These are phyloP conservation scores for Polyporus arcularius DNA, from an alignment of 768 basidiomycete species.

Conservation along the genomic window DNA sequence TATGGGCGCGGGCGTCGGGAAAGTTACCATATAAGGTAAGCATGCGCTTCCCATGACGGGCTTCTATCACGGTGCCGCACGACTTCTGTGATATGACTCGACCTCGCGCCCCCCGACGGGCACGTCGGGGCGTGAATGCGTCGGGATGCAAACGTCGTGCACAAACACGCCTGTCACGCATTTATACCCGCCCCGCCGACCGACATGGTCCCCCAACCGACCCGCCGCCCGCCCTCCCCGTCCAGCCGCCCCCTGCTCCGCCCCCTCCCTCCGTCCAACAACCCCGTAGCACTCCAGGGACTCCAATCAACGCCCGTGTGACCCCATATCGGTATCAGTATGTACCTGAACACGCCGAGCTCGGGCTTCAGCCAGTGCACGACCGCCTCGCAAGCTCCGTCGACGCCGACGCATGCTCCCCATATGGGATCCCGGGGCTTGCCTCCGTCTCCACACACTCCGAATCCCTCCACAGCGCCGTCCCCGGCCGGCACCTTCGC, in stretches of 20 bases:
- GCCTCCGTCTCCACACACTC: constrained; percentile 19
- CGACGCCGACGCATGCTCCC: constrained; percentile 23
- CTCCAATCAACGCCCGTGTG: not conserved
- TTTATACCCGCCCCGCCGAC: constrained; percentile 15
- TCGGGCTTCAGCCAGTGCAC: constrained; percentile 5
- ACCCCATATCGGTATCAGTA: not conserved
- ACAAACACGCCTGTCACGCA: constrained; percentile 8
- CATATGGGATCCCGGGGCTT: constrained; percentile 15
- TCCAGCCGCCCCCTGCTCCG: constrained; percentile 1
- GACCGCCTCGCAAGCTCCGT: constrained; percentile 9
- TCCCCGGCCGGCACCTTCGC: constrained; percentile 10
- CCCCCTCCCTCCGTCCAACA: not conserved
- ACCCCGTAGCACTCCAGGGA: not conserved
- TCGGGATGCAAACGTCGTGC: constrained; percentile 6
- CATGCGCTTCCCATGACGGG: not conserved
- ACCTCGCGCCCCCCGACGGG: constrained; percentile 15
- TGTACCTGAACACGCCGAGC: constrained; percentile 17
- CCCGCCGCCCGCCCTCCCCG: constrained; percentile 14
- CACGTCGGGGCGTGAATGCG: constrained; percentile 4
- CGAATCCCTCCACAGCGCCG: constrained; percentile 6
- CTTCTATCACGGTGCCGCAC: constrained; percentile 19
- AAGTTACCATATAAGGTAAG: constrained; percentile 7
- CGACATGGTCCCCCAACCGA: constrained; percentile 10
- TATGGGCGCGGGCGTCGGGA: not conserved
- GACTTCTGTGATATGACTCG: constrained; percentile 14